phyloP scores from a whole-genome alignment of 1,139 yeast species.

The Waltiozyma solani region DNA sequence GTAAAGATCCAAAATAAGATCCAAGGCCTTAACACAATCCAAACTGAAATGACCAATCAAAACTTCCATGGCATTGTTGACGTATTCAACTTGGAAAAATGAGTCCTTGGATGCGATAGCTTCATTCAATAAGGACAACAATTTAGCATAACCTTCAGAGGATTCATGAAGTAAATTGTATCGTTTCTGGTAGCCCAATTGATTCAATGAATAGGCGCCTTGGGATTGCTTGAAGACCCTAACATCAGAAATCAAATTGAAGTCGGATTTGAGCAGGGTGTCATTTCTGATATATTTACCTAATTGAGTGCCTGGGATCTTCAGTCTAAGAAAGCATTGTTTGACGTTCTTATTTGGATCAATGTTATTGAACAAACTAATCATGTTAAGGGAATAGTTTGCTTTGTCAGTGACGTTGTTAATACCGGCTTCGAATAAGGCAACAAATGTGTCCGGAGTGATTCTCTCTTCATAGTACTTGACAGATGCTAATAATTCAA shows the following conservation, averaged over 20 bases:
- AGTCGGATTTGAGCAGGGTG: not conserved
- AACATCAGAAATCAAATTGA: not conserved
- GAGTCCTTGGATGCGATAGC: constrained; percentile 35
- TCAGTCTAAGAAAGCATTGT: not conserved
- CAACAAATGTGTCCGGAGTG: not conserved
- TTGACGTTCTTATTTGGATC: not conserved
- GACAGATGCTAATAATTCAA: not conserved
- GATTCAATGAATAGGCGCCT: not conserved
- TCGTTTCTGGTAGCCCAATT: constrained; percentile 45
- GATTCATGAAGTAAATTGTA: constrained; percentile 73
- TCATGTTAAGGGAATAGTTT: not conserved
- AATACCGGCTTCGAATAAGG: not conserved
- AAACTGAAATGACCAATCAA: constrained; percentile 70
- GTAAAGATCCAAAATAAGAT: constrained; percentile 45
- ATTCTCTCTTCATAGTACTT: not conserved
- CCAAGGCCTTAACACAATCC: constrained; percentile 68
- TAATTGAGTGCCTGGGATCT: not conserved
- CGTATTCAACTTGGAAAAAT: constrained; percentile 32
- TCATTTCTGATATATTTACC: not conserved
- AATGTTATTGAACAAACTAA: not conserved
- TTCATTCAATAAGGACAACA: constrained; percentile 41
- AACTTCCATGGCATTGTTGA: constrained; percentile 42
- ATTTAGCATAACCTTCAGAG: constrained; percentile 69
- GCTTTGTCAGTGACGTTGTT: not conserved
- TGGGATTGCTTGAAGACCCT: not conserved